A percentile compares a stretch with the other conserved stretches of the same genome.
Conservation (phyloP, 2,329 filamentous ascomycete species). For the Fusarium protoensiforme region DNA sequence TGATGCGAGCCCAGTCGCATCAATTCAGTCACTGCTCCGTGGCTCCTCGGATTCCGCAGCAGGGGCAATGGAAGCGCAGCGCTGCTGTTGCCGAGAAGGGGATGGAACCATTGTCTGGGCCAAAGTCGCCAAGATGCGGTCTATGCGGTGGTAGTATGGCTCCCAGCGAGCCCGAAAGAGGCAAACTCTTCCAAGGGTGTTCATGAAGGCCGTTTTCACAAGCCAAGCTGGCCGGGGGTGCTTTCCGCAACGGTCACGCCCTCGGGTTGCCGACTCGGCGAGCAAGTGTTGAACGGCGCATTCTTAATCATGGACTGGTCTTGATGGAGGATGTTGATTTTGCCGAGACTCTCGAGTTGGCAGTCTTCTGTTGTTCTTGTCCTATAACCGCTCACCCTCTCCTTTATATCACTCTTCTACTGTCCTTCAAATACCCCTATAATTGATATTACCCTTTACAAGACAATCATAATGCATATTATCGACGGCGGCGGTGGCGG, state of each 20-base stretch:
- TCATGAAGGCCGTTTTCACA: slow-evolving; percentile 12
- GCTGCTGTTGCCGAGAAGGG: neutral
- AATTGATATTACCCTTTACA: neutral
- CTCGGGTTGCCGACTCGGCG: neutral
- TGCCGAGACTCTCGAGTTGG: neutral
- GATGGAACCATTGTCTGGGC: slow-evolving; percentile 8
- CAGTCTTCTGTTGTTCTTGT: neutral
- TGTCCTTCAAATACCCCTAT: neutral
- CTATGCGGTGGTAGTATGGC: slow-evolving; percentile 5
- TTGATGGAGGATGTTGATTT: slow-evolving; percentile 2
- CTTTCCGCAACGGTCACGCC: neutral
- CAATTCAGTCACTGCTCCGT: slow-evolving; percentile 7
- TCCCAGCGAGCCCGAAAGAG: slow-evolving; percentile 4
- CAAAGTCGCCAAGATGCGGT: slow-evolving; percentile 6
- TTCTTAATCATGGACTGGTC: slow-evolving; percentile 11
- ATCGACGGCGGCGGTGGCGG: slow-evolving; percentile 36
- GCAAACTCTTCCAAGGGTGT: slow-evolving; percentile 5
- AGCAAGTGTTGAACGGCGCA: slow-evolving; percentile 6
- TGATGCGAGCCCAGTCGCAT: neutral
- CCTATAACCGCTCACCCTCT: neutral
- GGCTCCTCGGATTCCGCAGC: neutral
- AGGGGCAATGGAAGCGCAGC: slow-evolving; percentile 7
- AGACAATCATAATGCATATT: slow-evolving; percentile 31
- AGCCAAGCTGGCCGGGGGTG: slow-evolving; percentile 4
- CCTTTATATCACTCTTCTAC: neutral